These are phyloP conservation scores for Penicillium palitans DNA, from an alignment of 2,329 filamentous ascomycete species.

Conservation along the genomic window DNA sequence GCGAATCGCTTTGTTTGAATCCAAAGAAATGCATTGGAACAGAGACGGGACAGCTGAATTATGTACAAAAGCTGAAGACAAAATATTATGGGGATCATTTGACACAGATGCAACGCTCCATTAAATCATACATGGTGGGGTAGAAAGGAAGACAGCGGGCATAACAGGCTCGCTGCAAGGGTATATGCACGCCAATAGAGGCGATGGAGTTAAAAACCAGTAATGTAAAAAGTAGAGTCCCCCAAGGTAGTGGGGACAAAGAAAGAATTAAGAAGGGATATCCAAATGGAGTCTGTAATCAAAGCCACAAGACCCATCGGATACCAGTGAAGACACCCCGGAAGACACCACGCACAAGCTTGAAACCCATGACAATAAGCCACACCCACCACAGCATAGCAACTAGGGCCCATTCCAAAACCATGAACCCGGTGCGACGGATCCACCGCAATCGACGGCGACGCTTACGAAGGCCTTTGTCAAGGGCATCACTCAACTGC, in stretches of 20 bases:
- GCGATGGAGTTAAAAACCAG: constrained; percentile 3
- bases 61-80: neutral
- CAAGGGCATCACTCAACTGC: constrained; percentile 73
- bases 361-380: constrained; percentile 78
- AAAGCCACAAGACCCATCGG: constrained; percentile 85
- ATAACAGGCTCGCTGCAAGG: constrained; percentile 5
- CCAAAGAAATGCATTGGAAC: neutral
- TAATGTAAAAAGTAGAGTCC: neutral
- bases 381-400: constrained; percentile 94
- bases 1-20: neutral
- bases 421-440: constrained; percentile 72
- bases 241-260: neutral
- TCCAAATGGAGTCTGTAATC: constrained; percentile 20
- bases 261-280: neutral
- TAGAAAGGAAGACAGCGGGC: neutral
- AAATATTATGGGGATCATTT: neutral
- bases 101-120: neutral
- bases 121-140: constrained; percentile 9
- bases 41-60: neutral
- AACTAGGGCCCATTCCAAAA: constrained; percentile 84
- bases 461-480: constrained; percentile 67
- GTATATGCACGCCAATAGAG: constrained; percentile 20
- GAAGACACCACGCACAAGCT: constrained; percentile 64
- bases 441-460: constrained; percentile 74
- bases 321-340: constrained; percentile 60